Base-by-base conservation (phyloP, 768 basidiomycete genomes). In the Boletus edulis region DNA sequence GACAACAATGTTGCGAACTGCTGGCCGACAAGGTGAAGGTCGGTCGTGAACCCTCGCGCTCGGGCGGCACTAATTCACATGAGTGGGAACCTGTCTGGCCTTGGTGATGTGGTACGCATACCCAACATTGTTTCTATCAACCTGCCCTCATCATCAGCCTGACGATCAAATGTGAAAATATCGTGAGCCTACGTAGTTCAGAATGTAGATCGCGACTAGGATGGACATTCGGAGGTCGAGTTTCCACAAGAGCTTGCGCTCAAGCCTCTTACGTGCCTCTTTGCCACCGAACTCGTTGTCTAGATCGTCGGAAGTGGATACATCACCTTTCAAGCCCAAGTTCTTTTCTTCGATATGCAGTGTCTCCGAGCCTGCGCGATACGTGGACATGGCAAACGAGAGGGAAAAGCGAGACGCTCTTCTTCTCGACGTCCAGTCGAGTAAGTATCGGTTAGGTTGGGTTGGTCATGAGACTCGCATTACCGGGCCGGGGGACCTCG, bases 41-140 rank as follows among this genome's bases (percentile, higher is more conserved):
- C 87, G 35, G 75, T 69, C 61, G 86, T 81, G 53, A 89, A 83
- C 0, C 88, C 89, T 49, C 82, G 76, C 27, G 85, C 72, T 46
- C 89, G 77, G 20, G 89, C 89, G 14, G 85, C 87, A 41, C 87
- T 87, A 55, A 46, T 51, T 32, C 18, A 47, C 9, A 44, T 55
- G 5, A 51, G 61, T 52, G 22, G 41, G 54, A 31, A 12, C 20
- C 17, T 15, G 9, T 34, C 17, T 6, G 22, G 6, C 24, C 13
- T 37, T 14, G 9, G 17, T 13, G 11, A 9, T 44, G 32, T 44
- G 48, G 18, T 27, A 17, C 14, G 66, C 76, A 59, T 69, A 86
- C 85, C 79, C 71, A 37, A 79, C 85, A 68, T 87, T 87, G 63
- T 88, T 89, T 44, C 86, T 77, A 64, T 89, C 86, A 52, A 89